Evolutionary conservation across 345 rosid species (phyloP).

Genomic region (Carallia pectinifolia): DNA sequence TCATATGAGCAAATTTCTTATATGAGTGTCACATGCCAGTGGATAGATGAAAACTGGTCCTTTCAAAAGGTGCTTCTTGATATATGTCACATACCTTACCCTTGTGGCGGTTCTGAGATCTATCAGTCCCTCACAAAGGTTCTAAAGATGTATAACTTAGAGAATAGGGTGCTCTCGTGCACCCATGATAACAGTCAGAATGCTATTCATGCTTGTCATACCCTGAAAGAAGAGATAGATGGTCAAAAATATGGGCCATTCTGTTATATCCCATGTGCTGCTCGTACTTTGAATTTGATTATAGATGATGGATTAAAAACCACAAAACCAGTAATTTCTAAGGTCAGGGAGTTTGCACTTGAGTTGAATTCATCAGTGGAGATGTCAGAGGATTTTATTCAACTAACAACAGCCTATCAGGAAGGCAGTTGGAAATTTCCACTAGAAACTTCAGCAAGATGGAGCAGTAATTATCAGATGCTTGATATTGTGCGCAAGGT

Average conservation of each 20-base stretch:
- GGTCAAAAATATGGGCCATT: conserved; percentile 70
- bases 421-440: conserved; percentile 95
- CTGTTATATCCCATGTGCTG: conserved; percentile 90
- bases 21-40: conserved; percentile 83
- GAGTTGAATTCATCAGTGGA: conserved; percentile 67
- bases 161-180: conserved; percentile 69
- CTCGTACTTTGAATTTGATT: conserved; percentile 66
- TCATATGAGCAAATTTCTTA: no score
- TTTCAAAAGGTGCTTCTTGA: conserved; percentile 71
- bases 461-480: conserved; percentile 95
- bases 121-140: conserved; percentile 56
- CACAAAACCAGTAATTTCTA: conserved; percentile 67
- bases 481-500: conserved; percentile 81
- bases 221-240: conserved; percentile 71
- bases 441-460: conserved; percentile 69
- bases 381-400: conserved; percentile 63
- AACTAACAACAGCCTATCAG: conserved; percentile 57
- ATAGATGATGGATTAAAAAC: conserved; percentile 79
- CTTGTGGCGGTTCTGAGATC: conserved; percentile 67
- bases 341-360: conserved; percentile 70
- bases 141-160: conserved; percentile 66
- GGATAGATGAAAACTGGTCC: conserved; percentile 86
- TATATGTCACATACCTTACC: conserved; percentile 72
- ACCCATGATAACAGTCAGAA: conserved; percentile 87
- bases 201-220: conserved; percentile 75